Evolutionary conservation across 2,329 filamentous ascomycete species (phyloP).

Genomic region (Fusarium poae): DNA sequence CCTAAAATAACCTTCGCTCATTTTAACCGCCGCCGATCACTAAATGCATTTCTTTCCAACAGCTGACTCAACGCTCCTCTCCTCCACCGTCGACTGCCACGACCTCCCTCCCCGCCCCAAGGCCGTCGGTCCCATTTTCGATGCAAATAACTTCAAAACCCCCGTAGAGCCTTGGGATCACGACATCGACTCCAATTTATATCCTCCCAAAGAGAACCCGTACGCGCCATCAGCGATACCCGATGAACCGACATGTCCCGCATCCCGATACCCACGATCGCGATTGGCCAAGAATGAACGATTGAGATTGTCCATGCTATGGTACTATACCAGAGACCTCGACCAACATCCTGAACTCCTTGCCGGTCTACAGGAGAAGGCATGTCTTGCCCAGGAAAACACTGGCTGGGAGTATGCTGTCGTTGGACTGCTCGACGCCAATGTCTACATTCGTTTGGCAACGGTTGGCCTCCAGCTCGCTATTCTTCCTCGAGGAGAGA

Average conservation of each 20-base stretch:
- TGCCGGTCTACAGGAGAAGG: slow-evolving; percentile 58
- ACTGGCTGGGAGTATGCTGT: slow-evolving; percentile 62
- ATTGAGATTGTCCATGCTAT: slow-evolving; percentile 54
- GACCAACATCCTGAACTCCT: slow-evolving; percentile 57
- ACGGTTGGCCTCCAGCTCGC: slow-evolving; percentile 58
- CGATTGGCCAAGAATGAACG: slow-evolving; percentile 49
- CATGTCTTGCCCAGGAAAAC: slow-evolving; percentile 56
- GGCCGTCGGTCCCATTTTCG: slow-evolving; percentile 39
- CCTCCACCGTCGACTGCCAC: slow-evolving; percentile 31
- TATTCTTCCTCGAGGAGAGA: slow-evolving; percentile 60
- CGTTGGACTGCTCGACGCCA: slow-evolving; percentile 58
- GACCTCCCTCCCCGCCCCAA: slow-evolving; percentile 29
- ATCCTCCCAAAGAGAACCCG: slow-evolving; percentile 13
- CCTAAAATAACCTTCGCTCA: not conserved
- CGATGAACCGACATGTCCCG: not conserved
- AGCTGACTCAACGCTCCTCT: slow-evolving; percentile 46
- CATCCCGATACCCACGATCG: slow-evolving; percentile 42
- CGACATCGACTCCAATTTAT: slow-evolving; percentile 14
- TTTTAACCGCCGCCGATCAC: not conserved
- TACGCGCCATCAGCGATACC: slow-evolving; percentile 35
- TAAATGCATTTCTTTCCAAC: slow-evolving; percentile 47
- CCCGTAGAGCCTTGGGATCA: slow-evolving; percentile 34
- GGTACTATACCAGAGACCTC: slow-evolving; percentile 59
- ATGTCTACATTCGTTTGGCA: slow-evolving; percentile 59
- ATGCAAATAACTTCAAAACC: slow-evolving; percentile 24